Base-by-base conservation (phyloP, 108 stramenopile species). In the Nitzschia sp. region DNA sequence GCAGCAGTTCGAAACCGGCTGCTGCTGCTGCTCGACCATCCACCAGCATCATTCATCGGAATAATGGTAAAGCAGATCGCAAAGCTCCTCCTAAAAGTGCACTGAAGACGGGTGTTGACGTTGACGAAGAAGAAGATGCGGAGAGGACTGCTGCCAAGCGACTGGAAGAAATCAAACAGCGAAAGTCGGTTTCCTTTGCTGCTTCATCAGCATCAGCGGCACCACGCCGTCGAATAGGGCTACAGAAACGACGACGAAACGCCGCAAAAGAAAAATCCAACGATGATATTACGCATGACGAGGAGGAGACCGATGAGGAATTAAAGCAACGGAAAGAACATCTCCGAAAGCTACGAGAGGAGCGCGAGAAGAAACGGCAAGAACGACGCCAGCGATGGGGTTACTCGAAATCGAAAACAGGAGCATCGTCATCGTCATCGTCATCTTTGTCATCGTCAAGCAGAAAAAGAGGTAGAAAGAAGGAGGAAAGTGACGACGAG, bases 131-230 rank as follows among this genome's bases (percentile, higher is more conserved):
- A 4, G 17, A 29, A 13, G 45, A 45, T 16, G 45, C 46, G 11
- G 55, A 56, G 5, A 25, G 55, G 21, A 31, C 25, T 36, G 64
- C 47, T 2, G 21, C 60, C 2, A 38, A 41, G 17, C 55, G 72
- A 23, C 34, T 73, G n/a, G 64, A 73, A 30, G 48, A 58, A 34
- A 73, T 72, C 64, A 73, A 73, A 44, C 31, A 55, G 52, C 34
- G 31, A 63, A 58, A 50, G 32, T 48, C 64, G 11, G 55, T 58
- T 38, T 55, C 62, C 4, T 72, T 72, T 45, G 35, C 71, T 31
- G 27, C 23, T 22, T 5, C 29, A 29, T 45, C 60, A 15, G 45
- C 60, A 6, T 21, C 60, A 9, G 27, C 60, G 27, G 16, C 60
- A 36, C 48, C 28, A 2, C 63, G 72, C 11, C 63, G 58, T 31